Evolutionary conservation across 2,329 filamentous ascomycete species (phyloP).

Genomic region (Beauveria pseudobassiana): DNA sequence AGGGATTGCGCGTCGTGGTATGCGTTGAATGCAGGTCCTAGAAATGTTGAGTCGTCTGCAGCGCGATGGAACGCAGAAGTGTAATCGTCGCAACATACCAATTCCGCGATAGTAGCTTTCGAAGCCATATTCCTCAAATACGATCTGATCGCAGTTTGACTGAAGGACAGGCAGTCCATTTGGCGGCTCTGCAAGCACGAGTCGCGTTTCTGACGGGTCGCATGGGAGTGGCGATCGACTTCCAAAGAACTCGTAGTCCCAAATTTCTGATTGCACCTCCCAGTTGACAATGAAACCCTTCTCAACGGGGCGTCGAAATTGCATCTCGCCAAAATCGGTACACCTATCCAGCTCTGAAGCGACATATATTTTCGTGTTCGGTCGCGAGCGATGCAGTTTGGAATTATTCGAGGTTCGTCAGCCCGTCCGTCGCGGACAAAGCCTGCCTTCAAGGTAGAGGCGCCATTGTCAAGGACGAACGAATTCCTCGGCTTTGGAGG

Average conservation of each 20-base stretch:
- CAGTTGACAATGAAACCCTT: slow-evolving; percentile 94
- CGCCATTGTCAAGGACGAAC: slow-evolving; percentile 89
- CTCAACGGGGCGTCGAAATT: slow-evolving; percentile 83
- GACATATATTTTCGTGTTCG: slow-evolving; percentile 71
- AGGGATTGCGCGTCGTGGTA: slow-evolving; percentile 70
- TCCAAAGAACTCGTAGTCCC: slow-evolving; percentile 82
- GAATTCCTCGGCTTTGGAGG: slow-evolving; percentile 55
- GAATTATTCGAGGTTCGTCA: slow-evolving; percentile 61
- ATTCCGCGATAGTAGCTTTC: slow-evolving; percentile 72
- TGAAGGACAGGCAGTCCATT: slow-evolving; percentile 77
- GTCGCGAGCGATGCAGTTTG: slow-evolving; percentile 83
- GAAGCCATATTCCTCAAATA: slow-evolving; percentile 97
- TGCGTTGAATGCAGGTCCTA: slow-evolving; percentile 69
- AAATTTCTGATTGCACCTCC: slow-evolving; percentile 92
- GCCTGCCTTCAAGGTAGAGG: slow-evolving; percentile 84
- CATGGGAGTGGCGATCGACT: slow-evolving; percentile 58
- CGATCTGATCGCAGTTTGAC: slow-evolving; percentile 87
- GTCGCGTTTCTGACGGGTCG: slow-evolving; percentile 72
- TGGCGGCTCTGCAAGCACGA: slow-evolving; percentile 79
- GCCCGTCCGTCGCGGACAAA: slow-evolving; percentile 47
- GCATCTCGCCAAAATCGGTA: slow-evolving; percentile 81
- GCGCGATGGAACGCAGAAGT: too few relatives aligned
- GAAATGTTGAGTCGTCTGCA: slow-evolving; percentile 7
- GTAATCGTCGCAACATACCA: slow-evolving; percentile 34
- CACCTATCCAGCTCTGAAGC: slow-evolving; percentile 72